phyloP scores from a whole-genome alignment of 176 grass and related monocot species.

The Pontederia paniculata region DNA sequence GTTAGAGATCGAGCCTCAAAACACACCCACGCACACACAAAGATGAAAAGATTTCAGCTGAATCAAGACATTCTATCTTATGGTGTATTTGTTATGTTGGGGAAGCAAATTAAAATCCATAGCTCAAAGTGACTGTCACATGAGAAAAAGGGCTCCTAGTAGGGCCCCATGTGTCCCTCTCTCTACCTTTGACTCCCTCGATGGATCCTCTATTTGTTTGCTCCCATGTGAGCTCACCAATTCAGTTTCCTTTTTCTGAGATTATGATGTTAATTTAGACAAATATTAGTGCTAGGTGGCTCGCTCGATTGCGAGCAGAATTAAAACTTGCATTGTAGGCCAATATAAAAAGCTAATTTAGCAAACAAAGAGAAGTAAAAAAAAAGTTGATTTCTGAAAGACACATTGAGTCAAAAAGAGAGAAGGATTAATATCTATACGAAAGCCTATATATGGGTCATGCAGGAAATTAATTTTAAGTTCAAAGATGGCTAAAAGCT shows the following conservation, averaged over 20 bases:
- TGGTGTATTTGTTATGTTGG: slow-evolving; percentile 30
- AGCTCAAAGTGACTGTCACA: slow-evolving; percentile 60
- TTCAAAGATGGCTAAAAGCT: background rate
- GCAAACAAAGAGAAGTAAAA: background rate
- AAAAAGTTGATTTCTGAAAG: slow-evolving; percentile 6
- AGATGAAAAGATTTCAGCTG: background rate
- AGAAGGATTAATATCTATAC: background rate
- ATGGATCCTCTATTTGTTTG: slow-evolving; percentile 25
- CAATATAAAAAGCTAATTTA: too few species aligned
- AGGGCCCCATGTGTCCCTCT: slow-evolving; percentile 26
- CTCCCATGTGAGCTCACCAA: background rate
- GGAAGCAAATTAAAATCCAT: slow-evolving; percentile 7
- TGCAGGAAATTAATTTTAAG: background rate
- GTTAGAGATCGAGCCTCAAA: slow-evolving; percentile 31
- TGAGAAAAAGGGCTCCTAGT: slow-evolving; percentile 20
- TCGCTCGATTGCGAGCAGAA: background rate
- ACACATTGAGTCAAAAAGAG: slow-evolving; percentile 2
- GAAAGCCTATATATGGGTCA: background rate
- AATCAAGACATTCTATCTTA: slow-evolving; percentile 40
- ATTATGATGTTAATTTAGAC: background rate
- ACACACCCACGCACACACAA: background rate
- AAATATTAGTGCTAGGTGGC: slow-evolving; percentile 13
- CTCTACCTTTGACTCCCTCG: slow-evolving; percentile 54
- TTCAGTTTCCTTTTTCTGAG: background rate
- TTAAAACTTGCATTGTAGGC: background rate